Evolutionary conservation across 1,284 basidiomycete species (phyloP), one percentile per base, ranked within the genome.

Genomic region (Cutaneotrichosporon cutaneum): DNA sequence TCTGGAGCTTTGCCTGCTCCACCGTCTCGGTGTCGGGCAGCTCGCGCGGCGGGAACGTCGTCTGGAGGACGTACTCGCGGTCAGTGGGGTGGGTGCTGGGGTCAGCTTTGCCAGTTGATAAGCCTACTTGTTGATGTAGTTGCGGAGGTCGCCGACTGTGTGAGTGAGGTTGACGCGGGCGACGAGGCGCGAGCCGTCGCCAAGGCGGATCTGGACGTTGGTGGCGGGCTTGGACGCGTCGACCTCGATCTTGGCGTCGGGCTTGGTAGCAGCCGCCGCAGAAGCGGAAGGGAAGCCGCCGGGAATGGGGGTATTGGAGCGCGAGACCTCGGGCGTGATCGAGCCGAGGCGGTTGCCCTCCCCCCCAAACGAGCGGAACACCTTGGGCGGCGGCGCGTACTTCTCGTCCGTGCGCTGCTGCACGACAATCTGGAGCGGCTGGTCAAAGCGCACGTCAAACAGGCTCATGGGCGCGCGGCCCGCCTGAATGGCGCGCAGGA

Each of bases 131-230:
- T 93, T 88, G 81, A 98, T 92, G 75, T 92, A 92, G 69, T 83
- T 86, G 57, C 93, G 83, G 54, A 98, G 84, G 72, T 98, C 93
- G 10, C 84, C 84, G 9, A 99, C 86, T 0, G 92, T 98, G 74
- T 98, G 93, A 11, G 87, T 88, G 60, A 94, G 82, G 78, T 99
- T 99, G 88, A 98, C 90, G 58, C 90, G 83, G 52, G 85, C 88
- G 3, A 93, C 89, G 77, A 95, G 85, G 67, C 93, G 85, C n/a
- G 90, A 90, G 13, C 96, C 96, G 79, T 97, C 94, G 11, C 89
- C 90, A 52, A 98, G 77, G 53, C 94, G 83, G 59, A 98, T 84
- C 81, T 97, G 94, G n/a, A 99, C 83, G 72, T 86, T 92, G 35
- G 94, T 97, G 57, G 87, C 89, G 1, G 94, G 94, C 75, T 85